Base-by-base conservation (phyloP, 78 protist genomes). In the slime mould (Dictyostelium discoideum) region DNA sequence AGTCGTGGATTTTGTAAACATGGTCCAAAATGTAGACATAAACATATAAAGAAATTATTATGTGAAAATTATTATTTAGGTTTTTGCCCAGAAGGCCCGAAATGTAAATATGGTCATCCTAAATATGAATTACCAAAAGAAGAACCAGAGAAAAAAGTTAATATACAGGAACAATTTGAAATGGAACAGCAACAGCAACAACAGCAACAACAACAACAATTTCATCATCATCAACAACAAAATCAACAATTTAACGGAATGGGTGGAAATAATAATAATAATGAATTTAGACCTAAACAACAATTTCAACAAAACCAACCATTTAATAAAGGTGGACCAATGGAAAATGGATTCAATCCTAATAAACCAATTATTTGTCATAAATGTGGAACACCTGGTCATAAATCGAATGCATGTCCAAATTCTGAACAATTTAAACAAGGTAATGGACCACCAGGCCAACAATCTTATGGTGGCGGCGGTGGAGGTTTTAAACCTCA, bases 1-100 rank as follows among this genome's bases (percentile, higher is more conserved):
- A 95, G 88, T 5, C 69, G 98, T 40, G 99, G 99, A n/a, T 98
- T 98, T 84, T 98, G 99, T 96, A 93, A 93, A 29, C 98, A 97
- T 79, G 98, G 98, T 32, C 97, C 98, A 26, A 39, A 86, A 10
- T 98, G 99, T 80, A 65, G 96, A 67, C 69, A 94, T 26, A 42
- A 86, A 57, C 99, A 98, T 92, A 77, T 79, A 5, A 82, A 78
- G 32, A 89, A 87, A 65, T 50, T 79, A 2, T 46, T 92, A 4
- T 98, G 99, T 39, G 96, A 94, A 20, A 87, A 97, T 40, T 98
- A 96, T 82, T 60, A 98, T 40, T 32, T 90, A 9, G 99, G 99
- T 9, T 97, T 98, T 92, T 98, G 99, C 63, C 99, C 98, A 0
- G 96, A 94, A 39, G 99, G 99, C 18, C 97, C 98, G 2, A 86